Conservation (phyloP, 257 asterid species). For the Nicotiana tabacum region DNA sequence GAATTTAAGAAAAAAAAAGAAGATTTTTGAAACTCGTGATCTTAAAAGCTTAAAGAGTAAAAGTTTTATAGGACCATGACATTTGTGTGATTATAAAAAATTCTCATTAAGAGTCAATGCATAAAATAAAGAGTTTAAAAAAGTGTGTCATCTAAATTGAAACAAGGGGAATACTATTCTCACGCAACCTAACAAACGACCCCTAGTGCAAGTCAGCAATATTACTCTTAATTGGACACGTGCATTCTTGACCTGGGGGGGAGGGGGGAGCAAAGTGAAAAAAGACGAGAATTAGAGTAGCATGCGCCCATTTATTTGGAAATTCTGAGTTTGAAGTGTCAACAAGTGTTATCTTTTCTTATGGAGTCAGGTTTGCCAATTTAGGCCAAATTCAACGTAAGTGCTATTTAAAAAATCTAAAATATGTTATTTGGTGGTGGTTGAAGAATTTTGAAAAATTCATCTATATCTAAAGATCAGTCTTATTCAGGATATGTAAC, state of each 20-base stretch:
- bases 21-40: too few species aligned
- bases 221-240: too few species aligned
- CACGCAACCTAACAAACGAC: too few species aligned
- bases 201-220: too few species aligned
- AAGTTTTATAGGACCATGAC: too few species aligned
- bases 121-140: too few species aligned
- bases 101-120: too few species aligned
- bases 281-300: neutral
- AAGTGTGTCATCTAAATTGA: too few species aligned
- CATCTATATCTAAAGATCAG: neutral
- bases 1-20: too few species aligned
- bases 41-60: too few species aligned
- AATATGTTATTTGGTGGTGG: neutral
- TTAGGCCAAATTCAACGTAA: neutral
- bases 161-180: too few species aligned
- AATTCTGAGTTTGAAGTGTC: neutral
- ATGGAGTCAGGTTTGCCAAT: neutral
- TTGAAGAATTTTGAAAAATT: neutral
- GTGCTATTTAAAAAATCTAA: neutral
- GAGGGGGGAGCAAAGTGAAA: neutral
- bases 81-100: too few species aligned
- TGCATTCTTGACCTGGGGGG: neutral
- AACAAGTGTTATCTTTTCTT: neutral
- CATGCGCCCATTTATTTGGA: neutral
- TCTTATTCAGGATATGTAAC: neutral